Evolutionary conservation across 2,329 filamentous ascomycete genomes (phyloP).

Genomic region (Ceratocystis colombiana): DNA sequence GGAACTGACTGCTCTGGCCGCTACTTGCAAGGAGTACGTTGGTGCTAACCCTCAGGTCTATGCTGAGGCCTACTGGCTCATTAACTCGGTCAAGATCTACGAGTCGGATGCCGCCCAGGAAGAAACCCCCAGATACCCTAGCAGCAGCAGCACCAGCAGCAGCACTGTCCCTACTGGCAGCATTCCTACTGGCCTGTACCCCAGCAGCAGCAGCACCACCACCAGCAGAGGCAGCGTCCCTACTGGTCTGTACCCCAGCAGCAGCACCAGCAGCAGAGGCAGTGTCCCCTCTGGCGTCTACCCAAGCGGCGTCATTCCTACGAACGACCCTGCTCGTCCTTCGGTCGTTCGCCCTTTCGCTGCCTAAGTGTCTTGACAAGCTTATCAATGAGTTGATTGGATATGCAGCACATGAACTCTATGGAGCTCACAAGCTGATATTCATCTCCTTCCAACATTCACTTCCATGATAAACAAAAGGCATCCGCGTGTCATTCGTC

Average conservation of each 20-base stretch:
- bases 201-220: no score
- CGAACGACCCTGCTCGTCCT: no score
- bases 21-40: conserved; percentile 64
- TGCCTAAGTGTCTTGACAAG: conserved; percentile 4
- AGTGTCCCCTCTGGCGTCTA: no score
- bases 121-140: no score
- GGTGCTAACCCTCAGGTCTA: conserved; percentile 60
- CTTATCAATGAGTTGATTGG: neutral
- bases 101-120: neutral
- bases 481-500: neutral
- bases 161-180: no score
- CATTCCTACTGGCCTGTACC: no score
- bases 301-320: no score
- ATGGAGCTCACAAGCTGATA: neutral
- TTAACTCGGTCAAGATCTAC: conserved; percentile 61
- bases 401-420: neutral
- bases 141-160: no score
- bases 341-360: conserved; percentile 18
- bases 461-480: neutral
- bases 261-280: neutral
- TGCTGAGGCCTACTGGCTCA: conserved; percentile 62
- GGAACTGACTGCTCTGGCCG: conserved; percentile 50
- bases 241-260: no score
- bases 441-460: neutral
- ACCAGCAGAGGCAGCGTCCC: no score